Evolutionary conservation across 2,329 filamentous ascomycete species (phyloP), one percentile per base, ranked within the genome.

Genomic region (Hypomyces rosellus): DNA sequence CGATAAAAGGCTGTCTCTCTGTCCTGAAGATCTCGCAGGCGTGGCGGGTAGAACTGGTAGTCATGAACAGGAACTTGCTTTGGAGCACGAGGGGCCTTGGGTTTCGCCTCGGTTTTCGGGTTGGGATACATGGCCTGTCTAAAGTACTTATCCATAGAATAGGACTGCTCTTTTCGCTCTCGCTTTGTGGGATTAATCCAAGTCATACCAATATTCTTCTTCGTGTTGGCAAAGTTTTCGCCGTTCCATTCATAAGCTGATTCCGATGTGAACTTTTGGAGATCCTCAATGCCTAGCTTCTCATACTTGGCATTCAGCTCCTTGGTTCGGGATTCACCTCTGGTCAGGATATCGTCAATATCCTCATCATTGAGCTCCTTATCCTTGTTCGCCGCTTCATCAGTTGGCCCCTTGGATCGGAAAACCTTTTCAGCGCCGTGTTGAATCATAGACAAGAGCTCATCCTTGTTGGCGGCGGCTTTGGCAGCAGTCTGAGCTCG

Each of bases 141-240:
- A 72, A 97, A 99, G 72, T 99, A 99, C 69, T 96, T 95, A 67
- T 99, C 95, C 74, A 99, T 96, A 0, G 92, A 96, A 67, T 99
- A 99, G 5, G 89, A 90, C 65, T 96, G 90, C 64, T 97, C 92
- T 69, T 97, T 99, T 62, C 93, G 88, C 72, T 99, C 95, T 69
- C 93, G 91, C 76, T 99, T 99, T 14, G 92, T 85, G 2, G 93
- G 95, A 62, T 99, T 96, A 73, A 99, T 99, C 95, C 95, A 99
- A 63, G 77, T 91, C 57, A 96, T 80, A 45, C 89, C 89, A 55
- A 96, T 89, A 45, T 95, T 89, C 68, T 95, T 95, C 73, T 95
- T 95, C 64, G 85, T 82, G 52, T 87, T 88, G 48, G 90, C 88
- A 66, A 99, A 99, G 62, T 92, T 92, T 70, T 97, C 86, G 43